Evolutionary conservation across 768 basidiomycete species (phyloP), one percentile per base, ranked within the genome.

Genomic region (Mrakia blollopis): DNA sequence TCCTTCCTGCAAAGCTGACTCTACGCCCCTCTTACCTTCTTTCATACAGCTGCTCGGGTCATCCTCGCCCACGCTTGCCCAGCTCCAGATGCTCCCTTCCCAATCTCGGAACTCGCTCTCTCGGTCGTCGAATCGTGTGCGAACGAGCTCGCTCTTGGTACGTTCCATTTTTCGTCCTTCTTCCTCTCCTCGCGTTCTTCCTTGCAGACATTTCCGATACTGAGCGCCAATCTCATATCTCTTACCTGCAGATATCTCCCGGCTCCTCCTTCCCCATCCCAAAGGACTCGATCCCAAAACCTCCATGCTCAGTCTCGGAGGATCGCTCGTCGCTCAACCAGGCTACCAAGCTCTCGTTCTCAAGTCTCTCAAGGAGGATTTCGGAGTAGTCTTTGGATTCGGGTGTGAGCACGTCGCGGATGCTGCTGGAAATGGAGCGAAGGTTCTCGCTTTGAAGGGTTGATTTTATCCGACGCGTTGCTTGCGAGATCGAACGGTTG

Each of bases 41-140:
- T 30, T 9, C 14, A 28, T 23, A 8, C 75, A 76, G 75, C 76
- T 8, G 69, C 68, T 35, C 76, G 76, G 0, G 21, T 77, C 10
- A 52, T 77, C 44, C 70, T 77, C 30, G 28, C 70, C 7, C 76
- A 77, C 61, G 76, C 76, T 2, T 63, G 70, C 21, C 76, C 76
- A 21, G 16, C 25, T 13, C 61, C 70, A 0, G 4, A 23, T 16
- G 70, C 41, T 8, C 21, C 60, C 8, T 41, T 10, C 37, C 23
- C 41, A 1, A 0, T 23, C 3, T 57, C 70, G 10, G 30, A 60
- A 13, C 61, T 77, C 2, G 76, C 76, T 0, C 37, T 77, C 5
- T 70, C 57, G 21, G 76, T 69, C 44, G 76, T 77, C 18, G 18
- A 52, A 16, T 39, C 37, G 14, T 72, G 68, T 23, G 57, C 76